These are phyloP conservation scores for Nicotiana tomentosiformis DNA, from an alignment of 257 asterid species.

Conservation along the genomic window DNA sequence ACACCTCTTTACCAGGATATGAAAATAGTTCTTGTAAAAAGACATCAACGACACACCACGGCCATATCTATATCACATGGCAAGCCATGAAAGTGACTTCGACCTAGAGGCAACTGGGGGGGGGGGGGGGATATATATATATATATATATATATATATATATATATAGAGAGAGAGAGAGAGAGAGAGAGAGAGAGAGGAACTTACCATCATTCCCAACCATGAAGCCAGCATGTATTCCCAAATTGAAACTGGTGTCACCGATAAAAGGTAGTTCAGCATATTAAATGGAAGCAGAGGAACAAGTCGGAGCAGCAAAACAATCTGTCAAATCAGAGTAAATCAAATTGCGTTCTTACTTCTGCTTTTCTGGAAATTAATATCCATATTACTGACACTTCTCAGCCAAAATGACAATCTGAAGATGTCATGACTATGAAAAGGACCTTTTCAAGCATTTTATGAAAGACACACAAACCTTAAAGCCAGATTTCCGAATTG, in stretches of 20 bases:
- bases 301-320: conserved; percentile 91
- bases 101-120: neutral
- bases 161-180: neutral
- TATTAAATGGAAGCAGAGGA: conserved; percentile 91
- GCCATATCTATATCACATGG: conserved; percentile 2
- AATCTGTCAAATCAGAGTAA: conserved; percentile 46
- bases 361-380: neutral
- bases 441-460: neutral
- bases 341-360: neutral
- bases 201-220: conserved; percentile 99
- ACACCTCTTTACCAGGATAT: neutral
- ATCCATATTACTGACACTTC: neutral
- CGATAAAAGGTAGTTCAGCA: conserved; percentile 93
- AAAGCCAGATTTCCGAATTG: conserved; percentile 78
- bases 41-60: neutral
- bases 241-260: conserved; percentile 85
- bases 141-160: too few species aligned
- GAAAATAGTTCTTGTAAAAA: neutral
- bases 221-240: conserved; percentile 88
- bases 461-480: conserved; percentile 41
- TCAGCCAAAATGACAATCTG: conserved; percentile 4
- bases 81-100: neutral
- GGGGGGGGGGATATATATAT: too few species aligned
- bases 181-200: neutral
- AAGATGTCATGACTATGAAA: neutral